A percentile compares a stretch with the other conserved stretches of the same genome.
Evolutionary conservation across 257 asterid species (phyloP).

Genomic region (Salvia splendens): DNA sequence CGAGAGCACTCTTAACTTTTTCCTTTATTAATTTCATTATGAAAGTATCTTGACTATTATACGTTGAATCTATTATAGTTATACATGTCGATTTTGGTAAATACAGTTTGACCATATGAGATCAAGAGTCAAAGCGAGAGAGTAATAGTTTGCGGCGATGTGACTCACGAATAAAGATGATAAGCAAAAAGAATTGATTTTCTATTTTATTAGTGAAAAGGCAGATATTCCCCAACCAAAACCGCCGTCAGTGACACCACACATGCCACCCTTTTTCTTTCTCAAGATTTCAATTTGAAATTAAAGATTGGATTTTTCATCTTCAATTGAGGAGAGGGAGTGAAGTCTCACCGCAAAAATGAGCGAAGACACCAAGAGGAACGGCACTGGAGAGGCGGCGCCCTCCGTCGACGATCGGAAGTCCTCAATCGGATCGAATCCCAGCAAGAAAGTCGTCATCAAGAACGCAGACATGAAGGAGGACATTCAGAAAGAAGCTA

Average conservation of each 20-base stretch:
- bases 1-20: too few relatives aligned
- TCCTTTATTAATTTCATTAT: too few relatives aligned
- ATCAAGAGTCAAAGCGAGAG: too few relatives aligned
- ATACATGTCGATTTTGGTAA: too few relatives aligned
- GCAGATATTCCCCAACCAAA: constrained; percentile 31
- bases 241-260: constrained; percentile 36
- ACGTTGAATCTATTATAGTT: too few relatives aligned
- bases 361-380: constrained; percentile 75
- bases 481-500: constrained; percentile 90
- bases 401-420: constrained; percentile 60
- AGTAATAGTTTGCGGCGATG: too few relatives aligned
- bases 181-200: too few relatives aligned
- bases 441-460: constrained; percentile 67
- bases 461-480: constrained; percentile 97
- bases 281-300: not conserved
- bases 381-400: constrained; percentile 52
- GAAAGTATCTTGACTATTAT: too few relatives aligned
- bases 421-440: constrained; percentile 51
- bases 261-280: constrained; percentile 24
- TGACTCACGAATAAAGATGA: too few relatives aligned
- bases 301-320: constrained; percentile 14
- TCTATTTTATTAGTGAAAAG: not conserved
- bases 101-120: too few relatives aligned
- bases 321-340: constrained; percentile 26
- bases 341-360: constrained; percentile 33